Base-by-base conservation (phyloP, 1,284 basidiomycete genomes). In the Phaffia rhodozyma region DNA sequence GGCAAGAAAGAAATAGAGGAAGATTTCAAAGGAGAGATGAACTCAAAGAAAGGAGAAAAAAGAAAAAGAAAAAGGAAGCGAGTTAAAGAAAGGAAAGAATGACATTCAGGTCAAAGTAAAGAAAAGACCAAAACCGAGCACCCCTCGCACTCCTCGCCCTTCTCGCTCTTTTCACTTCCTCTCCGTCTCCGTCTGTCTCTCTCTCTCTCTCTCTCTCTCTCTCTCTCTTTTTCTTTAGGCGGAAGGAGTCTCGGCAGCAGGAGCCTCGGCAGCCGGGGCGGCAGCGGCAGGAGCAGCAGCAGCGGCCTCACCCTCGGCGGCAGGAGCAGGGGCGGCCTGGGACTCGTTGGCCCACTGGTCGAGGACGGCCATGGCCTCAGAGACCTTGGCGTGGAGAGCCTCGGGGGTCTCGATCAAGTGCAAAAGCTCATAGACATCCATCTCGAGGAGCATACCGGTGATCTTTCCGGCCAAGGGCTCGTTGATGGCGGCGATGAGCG, bases 391-490 rank as follows among this genome's bases (percentile, higher is more conserved):
- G 72, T 83, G 82, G 79, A 97, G 83, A 53, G 90, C 84, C 23
- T 91, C 88, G 51, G 80, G 79, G 58, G 84, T 80, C 69, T 93
- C 89, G 70, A 96, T 78, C 65, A 97, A 82, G 76, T 88, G 85
- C 48, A 96, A 78, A 55, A 97, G 81, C 78, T 96, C 92, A 61
- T 81, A 75, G 78, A 93, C 93, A 77, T 96, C 91, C 90, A 97
- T 96, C 83, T 97, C 92, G 69, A 94, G 83, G 71, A 96, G 80
- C 91, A 96, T 94, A 66, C 89, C 92, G 63, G 92, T 97, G 75
- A 97, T 96, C 82, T 97, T 96, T 69, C 92, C 92, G 67, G 93
- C 91, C 72, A 94, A 81, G 64, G 91, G 89, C 71, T 80, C 77
- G 56, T 75, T 72, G 56, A 73, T 76, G 70, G 79, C 73, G 66